Conservation (phyloP, 805 yeast species). For the Candida takata region DNA sequence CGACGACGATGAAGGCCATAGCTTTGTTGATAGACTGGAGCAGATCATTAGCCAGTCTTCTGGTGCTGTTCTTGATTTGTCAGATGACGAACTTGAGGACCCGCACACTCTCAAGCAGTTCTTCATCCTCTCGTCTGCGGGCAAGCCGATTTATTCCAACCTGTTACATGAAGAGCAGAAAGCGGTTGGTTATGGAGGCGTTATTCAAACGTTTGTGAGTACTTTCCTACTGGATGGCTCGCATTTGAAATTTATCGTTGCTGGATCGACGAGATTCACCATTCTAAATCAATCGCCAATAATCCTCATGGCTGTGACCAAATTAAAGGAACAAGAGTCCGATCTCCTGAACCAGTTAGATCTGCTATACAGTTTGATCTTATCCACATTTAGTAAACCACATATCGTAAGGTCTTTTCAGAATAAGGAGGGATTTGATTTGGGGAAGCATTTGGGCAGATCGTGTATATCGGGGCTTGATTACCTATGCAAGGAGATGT, state of each 20-base stretch:
- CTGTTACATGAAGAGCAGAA: constrained; percentile 59
- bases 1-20: constrained; percentile 16
- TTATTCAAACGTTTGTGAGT: constrained; percentile 71
- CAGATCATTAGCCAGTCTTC: constrained; percentile 22
- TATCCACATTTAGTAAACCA: constrained; percentile 80
- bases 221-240: constrained; percentile 46
- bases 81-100: constrained; percentile 10
- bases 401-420: constrained; percentile 63
- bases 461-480: constrained; percentile 70
- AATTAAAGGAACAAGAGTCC: constrained; percentile 42
- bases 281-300: constrained; percentile 63
- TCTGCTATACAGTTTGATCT: constrained; percentile 63
- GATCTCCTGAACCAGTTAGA: constrained; percentile 60
- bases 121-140: constrained; percentile 75
- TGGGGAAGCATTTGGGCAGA: constrained; percentile 66
- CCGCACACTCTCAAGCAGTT: constrained; percentile 48
- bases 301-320: constrained; percentile 62
- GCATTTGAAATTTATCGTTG: constrained; percentile 41
- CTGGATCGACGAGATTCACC: constrained; percentile 46
- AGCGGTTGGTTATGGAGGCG: constrained; percentile 66
- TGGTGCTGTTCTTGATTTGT: constrained; percentile 6
- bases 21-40: constrained; percentile 16
- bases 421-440: constrained; percentile 72
- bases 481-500: constrained; percentile 48
- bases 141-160: constrained; percentile 74